These are phyloP conservation scores for Hemileccinum impolitum DNA, from an alignment of 768 basidiomycete genomes.

Conservation along the genomic window DNA sequence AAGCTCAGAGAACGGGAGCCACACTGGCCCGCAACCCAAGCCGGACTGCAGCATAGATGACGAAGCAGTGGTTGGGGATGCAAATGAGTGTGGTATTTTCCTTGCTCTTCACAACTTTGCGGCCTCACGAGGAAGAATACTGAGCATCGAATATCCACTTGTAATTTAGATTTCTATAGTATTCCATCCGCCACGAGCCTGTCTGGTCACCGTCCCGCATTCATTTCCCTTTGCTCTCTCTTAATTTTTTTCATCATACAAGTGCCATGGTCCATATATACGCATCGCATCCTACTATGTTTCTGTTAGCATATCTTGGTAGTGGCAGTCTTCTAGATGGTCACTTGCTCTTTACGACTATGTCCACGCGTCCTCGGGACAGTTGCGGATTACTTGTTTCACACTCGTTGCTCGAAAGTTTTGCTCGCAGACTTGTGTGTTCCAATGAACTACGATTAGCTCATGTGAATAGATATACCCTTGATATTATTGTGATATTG, in stretches of 20 bases:
- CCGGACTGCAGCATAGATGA: slow-evolving; percentile 47
- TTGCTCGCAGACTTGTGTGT: neutral
- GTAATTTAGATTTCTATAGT: slow-evolving; percentile 33
- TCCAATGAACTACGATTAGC: slow-evolving; percentile 1
- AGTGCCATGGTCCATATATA: slow-evolving; percentile 16
- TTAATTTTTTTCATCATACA: slow-evolving; percentile 8
- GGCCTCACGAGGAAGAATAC: slow-evolving; percentile 12
- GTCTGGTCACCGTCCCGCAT: slow-evolving; percentile 17
- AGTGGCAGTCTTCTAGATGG: neutral
- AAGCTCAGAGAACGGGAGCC: slow-evolving; percentile 74
- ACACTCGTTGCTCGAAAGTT: slow-evolving; percentile 5
- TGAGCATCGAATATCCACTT: slow-evolving; percentile 30
- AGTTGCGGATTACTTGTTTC: slow-evolving; percentile 2
- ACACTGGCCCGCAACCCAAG: slow-evolving; percentile 77
- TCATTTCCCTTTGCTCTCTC: slow-evolving; percentile 13
- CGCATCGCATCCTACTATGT: slow-evolving; percentile 16
- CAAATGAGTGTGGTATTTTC: slow-evolving; percentile 21
- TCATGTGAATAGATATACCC: neutral
- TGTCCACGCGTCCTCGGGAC: neutral
- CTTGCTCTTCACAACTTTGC: slow-evolving; percentile 19
- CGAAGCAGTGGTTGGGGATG: slow-evolving; percentile 3
- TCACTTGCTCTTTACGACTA: slow-evolving; percentile 4
- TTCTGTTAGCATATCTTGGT: slow-evolving; percentile 8
- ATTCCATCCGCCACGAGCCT: slow-evolving; percentile 13
- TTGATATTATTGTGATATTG: no score